These are phyloP conservation scores for Fomitopsis pinicola DNA, from an alignment of 1,284 basidiomycete genomes.

Conservation along the genomic window DNA sequence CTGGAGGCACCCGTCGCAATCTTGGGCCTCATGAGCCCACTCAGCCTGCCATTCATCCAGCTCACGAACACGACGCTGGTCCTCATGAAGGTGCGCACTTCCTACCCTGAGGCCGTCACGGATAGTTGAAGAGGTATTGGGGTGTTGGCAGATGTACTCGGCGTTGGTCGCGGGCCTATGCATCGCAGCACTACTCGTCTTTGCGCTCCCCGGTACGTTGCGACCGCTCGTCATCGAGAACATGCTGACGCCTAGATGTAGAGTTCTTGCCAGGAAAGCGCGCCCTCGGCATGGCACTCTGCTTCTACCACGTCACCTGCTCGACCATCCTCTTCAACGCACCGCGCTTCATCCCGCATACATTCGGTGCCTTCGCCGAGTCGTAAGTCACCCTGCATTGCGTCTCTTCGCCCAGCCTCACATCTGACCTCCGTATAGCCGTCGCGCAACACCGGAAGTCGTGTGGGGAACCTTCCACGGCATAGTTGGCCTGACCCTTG, in stretches of 20 bases:
- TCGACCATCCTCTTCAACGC: constrained; percentile 74
- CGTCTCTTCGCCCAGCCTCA: background rate
- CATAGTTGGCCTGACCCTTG: constrained; percentile 60
- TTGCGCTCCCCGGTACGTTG: constrained; percentile 56
- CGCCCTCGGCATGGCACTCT: constrained; percentile 70
- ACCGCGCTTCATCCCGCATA: constrained; percentile 73
- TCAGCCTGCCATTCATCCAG: constrained; percentile 65
- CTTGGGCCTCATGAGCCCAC: constrained; percentile 66
- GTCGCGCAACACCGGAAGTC: constrained; percentile 59
- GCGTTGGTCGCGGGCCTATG: constrained; percentile 57
- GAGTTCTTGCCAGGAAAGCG: constrained; percentile 85
- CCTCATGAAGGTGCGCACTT: constrained; percentile 57
- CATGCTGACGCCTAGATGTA: constrained; percentile 17
- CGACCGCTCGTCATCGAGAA: background rate
- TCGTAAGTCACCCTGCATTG: constrained; percentile 37
- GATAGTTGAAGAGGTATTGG: too few species aligned
- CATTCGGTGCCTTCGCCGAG: constrained; percentile 61
- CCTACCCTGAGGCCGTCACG: background rate
- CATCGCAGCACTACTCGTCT: constrained; percentile 54
- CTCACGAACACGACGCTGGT: constrained; percentile 77
- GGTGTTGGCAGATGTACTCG: constrained; percentile 51
- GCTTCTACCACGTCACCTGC: constrained; percentile 70
- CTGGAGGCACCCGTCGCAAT: constrained; percentile 73
- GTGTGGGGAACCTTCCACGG: constrained; percentile 69
- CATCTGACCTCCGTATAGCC: constrained; percentile 30